Evolutionary conservation across 768 basidiomycete genomes (phyloP), one percentile per base, ranked within the genome.

Genomic region (Strobilomyces confusus): DNA sequence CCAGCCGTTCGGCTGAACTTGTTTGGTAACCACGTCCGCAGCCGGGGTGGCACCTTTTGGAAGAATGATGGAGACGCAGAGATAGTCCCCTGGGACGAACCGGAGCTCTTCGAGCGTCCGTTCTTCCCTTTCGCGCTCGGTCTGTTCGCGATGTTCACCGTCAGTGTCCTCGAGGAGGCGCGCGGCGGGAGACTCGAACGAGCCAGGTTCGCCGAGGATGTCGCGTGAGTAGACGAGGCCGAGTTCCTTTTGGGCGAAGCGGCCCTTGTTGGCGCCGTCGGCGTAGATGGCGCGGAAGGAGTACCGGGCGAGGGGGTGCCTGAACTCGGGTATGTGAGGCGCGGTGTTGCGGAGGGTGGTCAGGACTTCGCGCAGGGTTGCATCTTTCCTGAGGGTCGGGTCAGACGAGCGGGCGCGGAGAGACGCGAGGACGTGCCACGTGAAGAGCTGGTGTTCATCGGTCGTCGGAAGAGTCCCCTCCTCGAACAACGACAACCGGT

Each of bases 161-260:
- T 70, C 70, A 0, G 59, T 52, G 54, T 84, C 84, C 42, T 82
- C 79, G 20, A 83, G 69, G 3, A 90, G 75, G 3, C 85, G 78
- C 0, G 84, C 77, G 0, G 87, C 86, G 7, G 81, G 73, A 14
- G 67, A 67, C 37, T 77, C 74, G 20, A 87, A 66, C 1, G 83
- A 69, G 32, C 88, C 88, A 4, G 87, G 85, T 67, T 90, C 89
- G 44, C 89, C 89, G 3, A 90, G 80, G 58, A 92, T 87, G 70
- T 92, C 91, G 57, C 89, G 84, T 41, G 89, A 88, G 69, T 89
- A 87, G 36, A 92, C 85, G 62, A 80, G 79, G 25, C 90, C 90
- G 40, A 92, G 80, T 40, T 92, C 90, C 71, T 91, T 91, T 65
- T 82, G 80, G 0, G 83, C 73, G 58, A 84, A 87, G 15, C 82